phyloP scores from a whole-genome alignment of 139 green algal species.

The Coccomyxa sp. region DNA sequence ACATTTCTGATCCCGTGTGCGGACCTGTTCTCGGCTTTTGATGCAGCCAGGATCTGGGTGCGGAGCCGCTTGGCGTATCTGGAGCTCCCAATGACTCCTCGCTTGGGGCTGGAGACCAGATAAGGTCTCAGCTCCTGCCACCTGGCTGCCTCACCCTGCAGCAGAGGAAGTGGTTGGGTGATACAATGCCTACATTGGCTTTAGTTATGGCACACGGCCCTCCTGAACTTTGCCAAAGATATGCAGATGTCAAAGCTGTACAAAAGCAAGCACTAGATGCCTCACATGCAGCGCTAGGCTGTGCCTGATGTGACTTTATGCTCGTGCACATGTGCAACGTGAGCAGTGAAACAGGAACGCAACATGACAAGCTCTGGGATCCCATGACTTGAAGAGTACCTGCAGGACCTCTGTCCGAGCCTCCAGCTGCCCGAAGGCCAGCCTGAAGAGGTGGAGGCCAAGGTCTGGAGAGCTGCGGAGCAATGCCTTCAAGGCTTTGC shows the following conservation, averaged over 20 bases:
- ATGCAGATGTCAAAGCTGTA: not conserved
- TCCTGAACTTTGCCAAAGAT: not conserved
- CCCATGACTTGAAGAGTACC: no score
- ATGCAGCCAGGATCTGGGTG: constrained; percentile 37
- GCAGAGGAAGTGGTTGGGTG: not conserved
- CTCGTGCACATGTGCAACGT: no score
- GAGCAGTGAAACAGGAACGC: no score
- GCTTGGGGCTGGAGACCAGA: constrained; percentile 42
- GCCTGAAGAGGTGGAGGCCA: not conserved
- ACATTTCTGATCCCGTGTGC: not conserved
- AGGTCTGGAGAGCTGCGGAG: not conserved
- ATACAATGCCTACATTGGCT: not conserved
- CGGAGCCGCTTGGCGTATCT: constrained; percentile 53
- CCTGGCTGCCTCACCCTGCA: constrained; percentile 32
- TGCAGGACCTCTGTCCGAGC: no score
- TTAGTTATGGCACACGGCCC: not conserved
- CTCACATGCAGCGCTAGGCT: not conserved
- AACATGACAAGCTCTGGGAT: no score
- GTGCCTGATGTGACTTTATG: no score
- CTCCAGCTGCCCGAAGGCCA: not conserved
- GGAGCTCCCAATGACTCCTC: constrained; percentile 55
- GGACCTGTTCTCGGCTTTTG: constrained; percentile 25
- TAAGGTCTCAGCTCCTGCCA: constrained; percentile 44
- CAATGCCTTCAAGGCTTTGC: not conserved
- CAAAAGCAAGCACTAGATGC: not conserved